A percentile compares a stretch with the other conserved stretches of the same genome.
Evolutionary conservation across 257 asterid species (phyloP).

Genomic region (Jacaranda copaia): DNA sequence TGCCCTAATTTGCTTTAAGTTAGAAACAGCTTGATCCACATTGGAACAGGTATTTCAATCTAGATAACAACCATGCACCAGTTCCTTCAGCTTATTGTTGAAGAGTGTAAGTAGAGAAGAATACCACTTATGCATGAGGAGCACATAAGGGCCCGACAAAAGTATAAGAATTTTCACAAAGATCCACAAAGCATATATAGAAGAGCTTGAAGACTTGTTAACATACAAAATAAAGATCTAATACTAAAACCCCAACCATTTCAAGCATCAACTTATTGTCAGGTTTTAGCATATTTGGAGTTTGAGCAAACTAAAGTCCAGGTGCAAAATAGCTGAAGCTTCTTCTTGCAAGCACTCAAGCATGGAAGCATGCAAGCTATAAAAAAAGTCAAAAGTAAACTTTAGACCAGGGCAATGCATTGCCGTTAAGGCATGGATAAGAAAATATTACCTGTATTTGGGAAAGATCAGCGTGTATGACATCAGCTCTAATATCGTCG

Average conservation of each 20-base stretch:
- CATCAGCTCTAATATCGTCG: slow-evolving; percentile 75
- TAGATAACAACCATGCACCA: background rate
- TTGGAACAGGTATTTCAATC: background rate
- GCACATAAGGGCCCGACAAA: background rate
- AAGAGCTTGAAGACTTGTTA: too few relatives aligned
- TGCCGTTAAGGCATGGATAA: slow-evolving; percentile 7
- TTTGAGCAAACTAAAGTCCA: background rate
- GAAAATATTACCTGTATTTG: slow-evolving; percentile 58
- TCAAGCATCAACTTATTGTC: too few relatives aligned
- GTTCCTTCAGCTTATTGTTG: background rate
- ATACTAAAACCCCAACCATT: too few relatives aligned
- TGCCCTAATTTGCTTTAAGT: background rate
- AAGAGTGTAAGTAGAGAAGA: background rate
- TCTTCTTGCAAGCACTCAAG: background rate
- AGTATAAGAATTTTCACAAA: too few relatives aligned
- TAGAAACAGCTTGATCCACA: background rate
- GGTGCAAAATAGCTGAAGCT: background rate
- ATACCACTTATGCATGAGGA: background rate
- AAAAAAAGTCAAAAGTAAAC: background rate
- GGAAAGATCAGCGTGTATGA: slow-evolving; percentile 81
- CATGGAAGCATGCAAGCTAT: background rate
- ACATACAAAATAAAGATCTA: too few relatives aligned
- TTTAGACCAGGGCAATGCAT: background rate
- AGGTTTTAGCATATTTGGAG: too few relatives aligned
- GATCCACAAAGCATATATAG: too few relatives aligned